Evolutionary conservation across 495 filamentous ascomycete genomes (phyloP), one percentile per base, ranked within the genome.

Genomic region (Penicillium ochrochloron): DNA sequence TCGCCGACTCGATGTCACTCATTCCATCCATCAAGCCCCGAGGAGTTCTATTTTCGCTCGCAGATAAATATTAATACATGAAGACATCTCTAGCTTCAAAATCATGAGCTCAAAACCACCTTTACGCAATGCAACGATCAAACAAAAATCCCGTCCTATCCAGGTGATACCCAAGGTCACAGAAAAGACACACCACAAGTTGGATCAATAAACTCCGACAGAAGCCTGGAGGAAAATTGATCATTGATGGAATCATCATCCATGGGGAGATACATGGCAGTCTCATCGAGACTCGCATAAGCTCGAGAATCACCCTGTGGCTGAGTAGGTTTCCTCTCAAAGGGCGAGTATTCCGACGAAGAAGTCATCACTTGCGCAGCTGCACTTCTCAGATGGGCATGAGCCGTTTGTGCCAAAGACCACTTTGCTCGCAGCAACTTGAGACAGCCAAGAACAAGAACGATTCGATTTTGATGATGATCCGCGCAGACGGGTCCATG

Each of bases 131-230:
- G 14, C 7, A 21, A 51, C 27, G 9, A 51, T 27, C 25, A 19
- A n/a, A 33, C 33, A 33, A 15, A 33, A 31, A 11, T 33, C 17
- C 31, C 3, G 14, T 14, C 12, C 37, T 5, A 5, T 14, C 3
- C 37, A 41, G 37, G 17, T 41, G 1, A 17, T 6, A 9, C 33
- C 21, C 6, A 3, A 54, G 17, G 3, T 54, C 51, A 54, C 31
- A 54, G 15, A 21, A 54, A 54, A 2, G 27, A 33, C n/a, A 34
- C 29, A 2, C 51, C 51, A 12, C 51, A 54, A 5, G 51, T 54
- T n/a, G 51, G 51, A 54, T 54, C 51, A 21, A 54, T 54, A 54
- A 54, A 54, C 51, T 54, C 51, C 51, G 51, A 34, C 15, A 54
- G 15, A 19, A 54, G 51, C 31, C 51, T 19, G 2, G 51, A 54